A percentile compares a stretch with the other conserved stretches of the same genome.
Evolutionary conservation across 2,329 filamentous ascomycete genomes (phyloP).

Genomic region (Aspergillus sp.): DNA sequence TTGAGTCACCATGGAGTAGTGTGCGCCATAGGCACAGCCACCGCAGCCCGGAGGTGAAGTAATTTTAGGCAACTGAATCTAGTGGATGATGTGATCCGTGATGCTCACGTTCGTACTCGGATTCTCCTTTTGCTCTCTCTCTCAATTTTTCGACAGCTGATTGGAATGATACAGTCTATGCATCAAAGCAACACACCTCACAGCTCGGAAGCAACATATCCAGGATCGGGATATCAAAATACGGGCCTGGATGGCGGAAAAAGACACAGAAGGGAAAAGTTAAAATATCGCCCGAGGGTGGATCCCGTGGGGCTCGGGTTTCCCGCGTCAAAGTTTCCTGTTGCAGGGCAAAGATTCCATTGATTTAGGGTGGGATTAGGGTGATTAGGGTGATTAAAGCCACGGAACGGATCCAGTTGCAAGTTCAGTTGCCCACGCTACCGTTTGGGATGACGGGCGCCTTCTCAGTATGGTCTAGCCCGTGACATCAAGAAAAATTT

Average conservation of each 20-base stretch:
- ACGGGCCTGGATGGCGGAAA: neutral
- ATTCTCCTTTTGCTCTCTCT: too few species aligned
- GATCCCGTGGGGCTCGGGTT: conserved; percentile 17
- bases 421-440: conserved; percentile 4
- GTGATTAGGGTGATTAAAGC: neutral
- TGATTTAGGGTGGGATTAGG: too few species aligned
- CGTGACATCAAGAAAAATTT: conserved; percentile 18
- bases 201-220: neutral
- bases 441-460: conserved; percentile 3
- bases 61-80: neutral
- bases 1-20: conserved; percentile 6
- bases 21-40: neutral
- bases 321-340: conserved; percentile 10
- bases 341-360: conserved; percentile 6
- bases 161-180: neutral
- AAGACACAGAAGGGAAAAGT: conserved; percentile 8
- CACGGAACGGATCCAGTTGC: neutral
- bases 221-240: conserved; percentile 4
- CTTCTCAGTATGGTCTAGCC: conserved; percentile 9
- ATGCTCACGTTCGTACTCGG: too few species aligned
- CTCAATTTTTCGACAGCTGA: too few species aligned
- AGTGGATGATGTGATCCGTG: neutral
- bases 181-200: neutral
- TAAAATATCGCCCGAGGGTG: conserved; percentile 15
- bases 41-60: neutral